Evolutionary conservation across 192 early-diverging fungal species (phyloP).

Genomic region (Phycomyces nitens): DNA sequence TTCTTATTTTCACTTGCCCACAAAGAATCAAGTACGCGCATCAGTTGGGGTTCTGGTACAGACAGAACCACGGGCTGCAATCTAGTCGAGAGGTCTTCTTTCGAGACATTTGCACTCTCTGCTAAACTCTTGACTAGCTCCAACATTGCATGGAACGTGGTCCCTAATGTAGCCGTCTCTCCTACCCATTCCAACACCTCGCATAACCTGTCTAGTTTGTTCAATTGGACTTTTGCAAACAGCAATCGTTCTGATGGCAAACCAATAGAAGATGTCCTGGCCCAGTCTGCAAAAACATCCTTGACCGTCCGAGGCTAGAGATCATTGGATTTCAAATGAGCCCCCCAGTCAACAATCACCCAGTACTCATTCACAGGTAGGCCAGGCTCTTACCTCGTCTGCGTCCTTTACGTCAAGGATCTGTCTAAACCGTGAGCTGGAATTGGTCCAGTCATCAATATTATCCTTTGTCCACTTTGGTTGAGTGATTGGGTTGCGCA

Average conservation of each 20-base stretch:
- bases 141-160: constrained; percentile 6
- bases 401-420: constrained; percentile 15
- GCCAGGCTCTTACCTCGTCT: not conserved
- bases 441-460: constrained; percentile 18
- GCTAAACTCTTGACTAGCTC: not conserved
- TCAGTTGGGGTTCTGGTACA: constrained; percentile 8
- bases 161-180: constrained; percentile 2
- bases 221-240: constrained; percentile 19
- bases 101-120: constrained; percentile 8
- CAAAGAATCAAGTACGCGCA: too few species aligned
- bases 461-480: constrained; percentile 17
- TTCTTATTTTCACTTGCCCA: too few species aligned
- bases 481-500: constrained; percentile 14
- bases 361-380: too few species aligned
- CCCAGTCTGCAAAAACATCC: constrained; percentile 20
- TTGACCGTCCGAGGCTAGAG: constrained; percentile 17
- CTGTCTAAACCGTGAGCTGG: constrained; percentile 3
- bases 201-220: constrained; percentile 5
- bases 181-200: constrained; percentile 10
- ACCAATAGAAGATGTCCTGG: constrained; percentile 13
- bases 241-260: constrained; percentile 18
- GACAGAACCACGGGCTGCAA: constrained; percentile 15
- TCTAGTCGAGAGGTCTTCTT: not conserved
- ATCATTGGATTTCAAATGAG: not conserved
- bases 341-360: too few species aligned